Conservation (phyloP, 2,329 filamentous ascomycete species). For the Ceratocystis albifundus region DNA sequence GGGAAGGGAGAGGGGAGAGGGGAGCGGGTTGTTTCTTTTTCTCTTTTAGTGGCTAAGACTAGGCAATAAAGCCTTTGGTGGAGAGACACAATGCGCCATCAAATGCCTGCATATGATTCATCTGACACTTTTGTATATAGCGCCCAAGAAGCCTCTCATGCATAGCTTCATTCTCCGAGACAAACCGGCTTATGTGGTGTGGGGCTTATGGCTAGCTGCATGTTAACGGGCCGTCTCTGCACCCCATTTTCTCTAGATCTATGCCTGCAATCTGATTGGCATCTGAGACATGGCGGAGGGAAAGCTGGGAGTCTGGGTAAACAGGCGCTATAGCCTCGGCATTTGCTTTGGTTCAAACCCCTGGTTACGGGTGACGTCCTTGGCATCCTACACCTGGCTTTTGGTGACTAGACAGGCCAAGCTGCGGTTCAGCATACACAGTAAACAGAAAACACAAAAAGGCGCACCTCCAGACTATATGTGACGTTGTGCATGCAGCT, state of each 20-base stretch:
- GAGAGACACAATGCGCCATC: neutral
- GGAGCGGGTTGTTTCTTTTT: no score
- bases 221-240: neutral
- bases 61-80: neutral
- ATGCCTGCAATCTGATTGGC: neutral
- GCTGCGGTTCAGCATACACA: conserved; percentile 2
- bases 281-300: neutral
- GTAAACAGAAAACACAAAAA: neutral
- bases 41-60: neutral
- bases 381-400: neutral
- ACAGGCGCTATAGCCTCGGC: neutral
- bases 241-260: neutral
- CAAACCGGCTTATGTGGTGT: neutral
- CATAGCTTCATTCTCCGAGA: neutral
- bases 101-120: neutral
- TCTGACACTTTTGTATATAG: neutral
- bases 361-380: neutral
- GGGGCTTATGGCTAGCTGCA: neutral
- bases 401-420: neutral
- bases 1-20: no score
- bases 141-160: neutral
- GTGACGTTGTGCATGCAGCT: conserved; percentile 7
- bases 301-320: neutral
- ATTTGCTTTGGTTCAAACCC: neutral
- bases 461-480: neutral